A percentile compares a stretch with the other conserved stretches of the same genome.
phyloP scores from a whole-genome alignment of 129 eudicot species.

The Flaveria brownii region DNA sequence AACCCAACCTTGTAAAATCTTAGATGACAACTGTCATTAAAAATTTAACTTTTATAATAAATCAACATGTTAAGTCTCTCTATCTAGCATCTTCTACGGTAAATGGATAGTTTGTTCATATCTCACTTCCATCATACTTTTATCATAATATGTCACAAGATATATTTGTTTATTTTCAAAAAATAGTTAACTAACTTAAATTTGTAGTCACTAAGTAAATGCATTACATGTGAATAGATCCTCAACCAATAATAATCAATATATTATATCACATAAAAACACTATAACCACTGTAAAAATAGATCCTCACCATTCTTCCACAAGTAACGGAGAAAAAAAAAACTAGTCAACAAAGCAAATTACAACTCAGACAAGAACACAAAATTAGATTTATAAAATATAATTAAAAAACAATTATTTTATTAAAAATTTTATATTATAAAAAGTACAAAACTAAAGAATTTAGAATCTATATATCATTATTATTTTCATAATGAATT shows the following conservation, averaged over 20 bases:
- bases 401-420: background rate
- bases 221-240: background rate
- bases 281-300: background rate
- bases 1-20: too few relatives aligned
- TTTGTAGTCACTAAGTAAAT: too few relatives aligned
- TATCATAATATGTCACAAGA: too few relatives aligned
- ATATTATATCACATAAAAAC: background rate
- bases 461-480: background rate
- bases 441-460: background rate
- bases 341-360: background rate
- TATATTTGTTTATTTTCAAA: background rate
- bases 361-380: background rate
- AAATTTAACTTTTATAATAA: too few relatives aligned
- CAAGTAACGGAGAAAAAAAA: background rate
- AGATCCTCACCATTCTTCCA: conserved; percentile 1
- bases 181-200: too few relatives aligned
- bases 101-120: too few relatives aligned
- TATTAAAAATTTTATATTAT: background rate
- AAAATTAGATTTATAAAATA: background rate
- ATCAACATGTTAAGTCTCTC: too few relatives aligned
- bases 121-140: too few relatives aligned
- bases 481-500: background rate
- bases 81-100: too few relatives aligned
- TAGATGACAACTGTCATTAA: too few relatives aligned
- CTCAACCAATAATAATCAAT: conserved; percentile 11